phyloP scores from a whole-genome alignment of 2,329 filamentous ascomycete genomes.

The Calonectria honghensis region DNA sequence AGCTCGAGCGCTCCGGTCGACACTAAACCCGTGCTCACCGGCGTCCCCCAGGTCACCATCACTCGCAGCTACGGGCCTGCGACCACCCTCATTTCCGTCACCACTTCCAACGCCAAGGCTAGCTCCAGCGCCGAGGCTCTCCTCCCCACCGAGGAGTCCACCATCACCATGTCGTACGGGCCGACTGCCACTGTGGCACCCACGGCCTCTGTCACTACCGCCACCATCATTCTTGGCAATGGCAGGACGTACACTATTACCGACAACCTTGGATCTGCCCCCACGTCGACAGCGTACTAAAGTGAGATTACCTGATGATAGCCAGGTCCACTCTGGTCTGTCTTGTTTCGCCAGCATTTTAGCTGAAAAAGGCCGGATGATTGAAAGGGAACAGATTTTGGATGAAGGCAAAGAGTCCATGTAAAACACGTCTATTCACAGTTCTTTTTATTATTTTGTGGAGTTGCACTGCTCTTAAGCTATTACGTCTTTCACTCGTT shows the following conservation, averaged over 20 bases:
- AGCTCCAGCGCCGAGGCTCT: background rate
- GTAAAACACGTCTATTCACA: background rate
- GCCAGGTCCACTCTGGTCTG: background rate
- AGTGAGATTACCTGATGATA: background rate
- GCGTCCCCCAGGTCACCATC: background rate
- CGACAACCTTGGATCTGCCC: background rate
- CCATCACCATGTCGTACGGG: conserved; percentile 18
- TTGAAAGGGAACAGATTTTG: background rate
- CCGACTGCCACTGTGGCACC: background rate
- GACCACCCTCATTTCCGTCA: background rate
- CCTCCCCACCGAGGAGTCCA: background rate
- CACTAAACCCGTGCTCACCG: background rate
- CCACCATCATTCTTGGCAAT: background rate
- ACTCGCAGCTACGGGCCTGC: background rate
- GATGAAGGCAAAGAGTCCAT: background rate
- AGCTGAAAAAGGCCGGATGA: background rate
- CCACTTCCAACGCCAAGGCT: too few relatives aligned
- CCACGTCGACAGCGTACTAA: background rate
- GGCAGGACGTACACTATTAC: background rate
- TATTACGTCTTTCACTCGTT: background rate
- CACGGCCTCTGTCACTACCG: background rate
- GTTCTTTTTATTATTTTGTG: background rate
- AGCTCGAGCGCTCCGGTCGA: background rate
- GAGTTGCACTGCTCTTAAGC: background rate
- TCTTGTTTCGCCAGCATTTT: background rate